phyloP scores from a whole-genome alignment of 1,284 basidiomycete species.

The Cryptococcus sp. region DNA sequence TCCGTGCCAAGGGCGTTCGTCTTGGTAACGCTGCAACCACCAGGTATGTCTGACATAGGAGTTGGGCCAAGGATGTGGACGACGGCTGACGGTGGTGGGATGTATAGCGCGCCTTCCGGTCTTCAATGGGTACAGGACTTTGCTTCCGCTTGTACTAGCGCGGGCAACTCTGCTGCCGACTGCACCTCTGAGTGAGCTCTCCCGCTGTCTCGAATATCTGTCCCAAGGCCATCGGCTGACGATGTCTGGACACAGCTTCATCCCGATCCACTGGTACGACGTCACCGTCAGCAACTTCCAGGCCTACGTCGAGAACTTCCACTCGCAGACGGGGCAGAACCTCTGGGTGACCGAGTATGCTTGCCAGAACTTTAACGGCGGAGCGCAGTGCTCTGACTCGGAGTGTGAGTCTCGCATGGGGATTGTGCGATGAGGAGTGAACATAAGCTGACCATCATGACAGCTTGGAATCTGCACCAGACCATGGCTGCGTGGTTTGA shows the following conservation, averaged over 20 bases:
- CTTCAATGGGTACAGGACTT: constrained; percentile 63
- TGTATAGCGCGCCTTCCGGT: constrained; percentile 56
- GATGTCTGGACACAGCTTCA: constrained; percentile 25
- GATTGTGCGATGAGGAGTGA: background rate
- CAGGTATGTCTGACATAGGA: background rate
- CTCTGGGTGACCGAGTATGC: constrained; percentile 49
- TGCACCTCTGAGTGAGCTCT: constrained; percentile 30
- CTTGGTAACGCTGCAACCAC: constrained; percentile 67
- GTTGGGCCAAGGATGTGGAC: too few relatives aligned
- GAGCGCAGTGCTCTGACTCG: constrained; percentile 58
- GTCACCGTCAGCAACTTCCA: constrained; percentile 34
- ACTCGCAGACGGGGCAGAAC: constrained; percentile 30
- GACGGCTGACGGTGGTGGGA: too few relatives aligned
- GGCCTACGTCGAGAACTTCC: constrained; percentile 46
- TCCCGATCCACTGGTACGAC: constrained; percentile 50
- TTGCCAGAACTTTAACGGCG: constrained; percentile 62
- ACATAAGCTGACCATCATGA: background rate
- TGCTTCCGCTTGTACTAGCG: constrained; percentile 52
- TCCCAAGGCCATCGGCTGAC: background rate
- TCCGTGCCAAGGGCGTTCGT: constrained; percentile 57
- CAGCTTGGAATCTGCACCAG: constrained; percentile 58
- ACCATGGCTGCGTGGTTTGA: constrained; percentile 60
- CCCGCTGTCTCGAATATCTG: background rate
- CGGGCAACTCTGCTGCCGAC: constrained; percentile 26
- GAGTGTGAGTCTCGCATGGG: constrained; percentile 23